Evolutionary conservation across 2,329 filamentous ascomycete genomes (phyloP).

Genomic region (Coniochaeta prunicola): DNA sequence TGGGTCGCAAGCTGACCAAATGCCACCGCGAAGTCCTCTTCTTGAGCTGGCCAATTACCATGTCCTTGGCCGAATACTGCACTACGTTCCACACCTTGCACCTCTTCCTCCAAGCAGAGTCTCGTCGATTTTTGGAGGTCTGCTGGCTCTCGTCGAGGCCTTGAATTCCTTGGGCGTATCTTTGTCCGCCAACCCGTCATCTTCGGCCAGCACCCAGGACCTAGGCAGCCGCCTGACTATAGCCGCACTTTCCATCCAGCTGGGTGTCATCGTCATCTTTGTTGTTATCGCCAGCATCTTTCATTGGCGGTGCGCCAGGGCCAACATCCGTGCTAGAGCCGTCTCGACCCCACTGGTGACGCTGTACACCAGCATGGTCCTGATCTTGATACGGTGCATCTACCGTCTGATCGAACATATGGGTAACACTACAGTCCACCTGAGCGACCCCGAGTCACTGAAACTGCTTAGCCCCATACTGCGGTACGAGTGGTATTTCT

Average conservation of each 20-base stretch:
- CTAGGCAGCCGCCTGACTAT: slow-evolving; percentile 30
- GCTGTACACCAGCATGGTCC: slow-evolving; percentile 33
- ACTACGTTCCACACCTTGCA: slow-evolving; percentile 54
- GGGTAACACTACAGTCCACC: slow-evolving; percentile 30
- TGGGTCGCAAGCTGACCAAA: neutral
- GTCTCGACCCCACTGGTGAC: slow-evolving; percentile 22
- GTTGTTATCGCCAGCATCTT: slow-evolving; percentile 34
- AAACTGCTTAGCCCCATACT: slow-evolving; percentile 24
- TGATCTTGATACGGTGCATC: slow-evolving; percentile 41
- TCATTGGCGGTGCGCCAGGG: slow-evolving; percentile 27
- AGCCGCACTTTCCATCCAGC: slow-evolving; percentile 36
- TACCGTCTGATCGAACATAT: slow-evolving; percentile 43
- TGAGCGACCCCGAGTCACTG: slow-evolving; percentile 28
- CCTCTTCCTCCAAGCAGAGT: slow-evolving; percentile 42
- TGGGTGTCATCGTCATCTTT: slow-evolving; percentile 38
- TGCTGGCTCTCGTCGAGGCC: slow-evolving; percentile 37
- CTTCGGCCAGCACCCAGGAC: slow-evolving; percentile 17
- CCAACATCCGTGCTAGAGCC: slow-evolving; percentile 8
- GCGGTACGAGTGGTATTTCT: slow-evolving; percentile 38
- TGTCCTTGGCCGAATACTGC: slow-evolving; percentile 52
- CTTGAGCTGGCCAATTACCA: slow-evolving; percentile 59
- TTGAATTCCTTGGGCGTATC: slow-evolving; percentile 38
- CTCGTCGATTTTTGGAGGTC: slow-evolving; percentile 35
- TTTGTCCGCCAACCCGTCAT: slow-evolving; percentile 27
- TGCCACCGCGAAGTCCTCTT: slow-evolving; percentile 37